Base-by-base conservation (phyloP, 352 stramenopile species). In the Phytophthora sp. region DNA sequence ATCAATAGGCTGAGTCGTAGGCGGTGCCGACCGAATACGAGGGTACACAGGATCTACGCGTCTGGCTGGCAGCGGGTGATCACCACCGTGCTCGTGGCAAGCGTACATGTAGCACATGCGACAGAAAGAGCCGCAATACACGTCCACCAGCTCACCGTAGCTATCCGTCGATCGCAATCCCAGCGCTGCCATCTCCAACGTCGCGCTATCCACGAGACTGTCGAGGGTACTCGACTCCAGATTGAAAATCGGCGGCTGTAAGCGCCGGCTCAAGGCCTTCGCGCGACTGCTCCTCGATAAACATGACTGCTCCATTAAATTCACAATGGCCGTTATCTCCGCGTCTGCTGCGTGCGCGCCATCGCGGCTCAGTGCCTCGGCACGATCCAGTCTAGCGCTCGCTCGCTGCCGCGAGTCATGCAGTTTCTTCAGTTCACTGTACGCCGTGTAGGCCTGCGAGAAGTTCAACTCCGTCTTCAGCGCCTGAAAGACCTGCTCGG, bases 21-120 rank as follows among this genome's bases (percentile, higher is more conserved):
- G 54, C 5, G 56, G 53, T 17, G 60, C 61, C 20, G 76, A 71
- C 13, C 51, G 61, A 26, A 79, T 49, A 2, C 39, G 52, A n/a
- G 80, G 84, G 23, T 90, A 84, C 23, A 79, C 38, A 1, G 85
- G 85, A 34, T 94, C 81, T 3, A 79, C 62, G 1, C 82, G 77
- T 2, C 60, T 66, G 6, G 53, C 63, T 3, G 81, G 83, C 31
- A 90, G 71, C 11, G 85, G 81, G 39, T 91, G 85, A 37, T 94
- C 79, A 26, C 85, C 91, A 2, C 91, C 87, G 66, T 98, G 94
- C 23, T 95, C 72, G 32, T 89, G 87, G 44, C 92, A 98, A 55
- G 96, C 85, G 59, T 97, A 98, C 34, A 67, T 87, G 64, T 97
- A 97, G 71, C 94, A 98, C 74, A 92, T 88, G 21, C 88, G 77